phyloP scores from a whole-genome alignment of 73 alveolate genomes.

The Paramecium sexaurelia region DNA sequence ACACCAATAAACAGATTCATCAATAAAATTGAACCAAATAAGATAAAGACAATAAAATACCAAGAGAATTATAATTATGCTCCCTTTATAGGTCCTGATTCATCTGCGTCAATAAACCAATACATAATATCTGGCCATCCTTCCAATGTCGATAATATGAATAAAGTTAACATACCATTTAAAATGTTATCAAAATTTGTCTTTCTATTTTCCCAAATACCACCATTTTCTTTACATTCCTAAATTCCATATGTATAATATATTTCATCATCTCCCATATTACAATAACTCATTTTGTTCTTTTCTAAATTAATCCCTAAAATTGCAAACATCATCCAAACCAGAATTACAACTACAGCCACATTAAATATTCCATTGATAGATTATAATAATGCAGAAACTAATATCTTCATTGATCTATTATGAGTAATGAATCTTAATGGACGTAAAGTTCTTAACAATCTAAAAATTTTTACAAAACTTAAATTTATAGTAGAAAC shows the following conservation, averaged over 20 bases:
- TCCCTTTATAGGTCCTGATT: conserved; percentile 78
- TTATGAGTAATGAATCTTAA: conserved; percentile 92
- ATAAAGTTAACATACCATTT: conserved; percentile 88
- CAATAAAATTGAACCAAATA: conserved; percentile 92
- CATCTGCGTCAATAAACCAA: conserved; percentile 78
- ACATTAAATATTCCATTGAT: conserved; percentile 87
- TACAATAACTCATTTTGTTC: conserved; percentile 59
- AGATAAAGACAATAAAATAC: conserved; percentile 84
- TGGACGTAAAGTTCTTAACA: conserved; percentile 94
- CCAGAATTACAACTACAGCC: conserved; percentile 83
- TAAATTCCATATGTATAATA: background rate
- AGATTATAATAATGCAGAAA: conserved; percentile 89
- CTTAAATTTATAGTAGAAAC: conserved; percentile 64
- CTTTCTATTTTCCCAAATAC: conserved; percentile 77
- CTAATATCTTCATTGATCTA: conserved; percentile 88
- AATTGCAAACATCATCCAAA: conserved; percentile 80
- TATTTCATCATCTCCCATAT: conserved; percentile 76
- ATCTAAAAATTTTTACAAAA: conserved; percentile 87
- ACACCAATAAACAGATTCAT: conserved; percentile 96
- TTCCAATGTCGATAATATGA: conserved; percentile 89
- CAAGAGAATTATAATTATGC: conserved; percentile 78
- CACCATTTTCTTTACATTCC: conserved; percentile 48
- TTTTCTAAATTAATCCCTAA: conserved; percentile 59
- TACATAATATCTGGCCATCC: conserved; percentile 97
- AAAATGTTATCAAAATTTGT: conserved; percentile 91